Evolutionary conservation across 352 stramenopile genomes (phyloP).

Genomic region (Globisporangium acanthophoron): DNA sequence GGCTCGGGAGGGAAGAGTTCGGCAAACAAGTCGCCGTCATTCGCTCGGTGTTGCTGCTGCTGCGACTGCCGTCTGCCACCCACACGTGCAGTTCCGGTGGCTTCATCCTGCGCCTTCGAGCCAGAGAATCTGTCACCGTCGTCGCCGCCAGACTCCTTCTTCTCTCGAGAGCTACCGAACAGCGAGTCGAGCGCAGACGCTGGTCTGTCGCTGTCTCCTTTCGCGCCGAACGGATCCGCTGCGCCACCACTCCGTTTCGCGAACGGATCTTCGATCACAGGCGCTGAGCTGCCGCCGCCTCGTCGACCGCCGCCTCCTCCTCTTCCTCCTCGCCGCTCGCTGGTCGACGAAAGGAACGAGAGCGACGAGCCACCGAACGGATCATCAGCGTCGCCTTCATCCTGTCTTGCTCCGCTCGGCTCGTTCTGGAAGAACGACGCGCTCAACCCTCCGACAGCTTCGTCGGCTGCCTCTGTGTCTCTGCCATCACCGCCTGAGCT

Average conservation of each 20-base stretch:
- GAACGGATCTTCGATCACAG: conserved; percentile 12
- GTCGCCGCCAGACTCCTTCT: neutral
- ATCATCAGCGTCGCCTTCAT: neutral
- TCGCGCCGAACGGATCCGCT: neutral
- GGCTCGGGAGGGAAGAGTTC: conserved; percentile 27
- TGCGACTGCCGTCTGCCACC: conserved; percentile 1
- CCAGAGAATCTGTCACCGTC: neutral
- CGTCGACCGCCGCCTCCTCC: conserved; percentile 6
- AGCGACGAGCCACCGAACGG: conserved; percentile 11
- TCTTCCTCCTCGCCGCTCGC: conserved; percentile 19
- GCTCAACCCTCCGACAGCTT: conserved; percentile 12
- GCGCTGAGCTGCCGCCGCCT: neutral
- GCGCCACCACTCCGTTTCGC: neutral
- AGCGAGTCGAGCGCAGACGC: conserved; percentile 19
- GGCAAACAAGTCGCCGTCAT: conserved; percentile 33
- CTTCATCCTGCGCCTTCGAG: neutral
- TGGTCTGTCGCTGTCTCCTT: neutral
- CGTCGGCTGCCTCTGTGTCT: conserved; percentile 4
- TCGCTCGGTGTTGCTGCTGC: conserved; percentile 3
- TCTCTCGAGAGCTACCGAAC: conserved; percentile 14
- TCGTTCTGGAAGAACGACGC: conserved; percentile 33
- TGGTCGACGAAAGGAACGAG: conserved; percentile 19
- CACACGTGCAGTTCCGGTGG: neutral
- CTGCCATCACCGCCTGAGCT: neutral
- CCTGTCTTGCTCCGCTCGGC: neutral